These are phyloP conservation scores for Gracilariopsis chorda DNA, from an alignment of 23 red algal genomes.

Conservation along the genomic window DNA sequence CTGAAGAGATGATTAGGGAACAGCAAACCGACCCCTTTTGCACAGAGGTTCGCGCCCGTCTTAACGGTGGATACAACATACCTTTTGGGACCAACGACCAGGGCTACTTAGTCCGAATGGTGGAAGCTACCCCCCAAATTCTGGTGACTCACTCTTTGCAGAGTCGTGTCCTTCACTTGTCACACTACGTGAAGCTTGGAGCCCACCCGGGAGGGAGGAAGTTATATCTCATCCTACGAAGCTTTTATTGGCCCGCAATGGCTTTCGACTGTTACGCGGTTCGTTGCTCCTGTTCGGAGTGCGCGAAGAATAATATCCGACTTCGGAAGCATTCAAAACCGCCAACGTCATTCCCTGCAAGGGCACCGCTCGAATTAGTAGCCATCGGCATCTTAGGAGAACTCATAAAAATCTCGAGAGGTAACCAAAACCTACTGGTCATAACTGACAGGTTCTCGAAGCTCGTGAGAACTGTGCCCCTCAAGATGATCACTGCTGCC, in stretches of 20 bases:
- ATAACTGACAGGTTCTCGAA: too few relatives aligned
- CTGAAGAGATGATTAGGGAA: not conserved
- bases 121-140: not conserved
- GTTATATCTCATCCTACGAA: too few relatives aligned
- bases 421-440: too few relatives aligned
- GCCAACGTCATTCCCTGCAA: not conserved
- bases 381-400: too few relatives aligned
- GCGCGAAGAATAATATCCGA: not conserved
- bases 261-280: not conserved
- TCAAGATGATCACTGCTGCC: too few relatives aligned
- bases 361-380: too few relatives aligned
- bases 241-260: conserved; percentile 31
- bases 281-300: not conserved
- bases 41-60: not conserved
- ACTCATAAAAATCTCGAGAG: too few relatives aligned
- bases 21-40: not conserved
- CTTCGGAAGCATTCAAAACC: not conserved
- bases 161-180: too few relatives aligned
- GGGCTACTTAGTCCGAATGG: not conserved
- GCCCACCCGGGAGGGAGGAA: too few relatives aligned
- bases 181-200: too few relatives aligned
- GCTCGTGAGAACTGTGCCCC: too few relatives aligned
- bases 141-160: not conserved
- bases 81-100: not conserved
- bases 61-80: not conserved